Evolutionary conservation across 495 filamentous ascomycete species (phyloP), one percentile per base, ranked within the genome.

Genomic region (Clohesyomyces aquaticus): DNA sequence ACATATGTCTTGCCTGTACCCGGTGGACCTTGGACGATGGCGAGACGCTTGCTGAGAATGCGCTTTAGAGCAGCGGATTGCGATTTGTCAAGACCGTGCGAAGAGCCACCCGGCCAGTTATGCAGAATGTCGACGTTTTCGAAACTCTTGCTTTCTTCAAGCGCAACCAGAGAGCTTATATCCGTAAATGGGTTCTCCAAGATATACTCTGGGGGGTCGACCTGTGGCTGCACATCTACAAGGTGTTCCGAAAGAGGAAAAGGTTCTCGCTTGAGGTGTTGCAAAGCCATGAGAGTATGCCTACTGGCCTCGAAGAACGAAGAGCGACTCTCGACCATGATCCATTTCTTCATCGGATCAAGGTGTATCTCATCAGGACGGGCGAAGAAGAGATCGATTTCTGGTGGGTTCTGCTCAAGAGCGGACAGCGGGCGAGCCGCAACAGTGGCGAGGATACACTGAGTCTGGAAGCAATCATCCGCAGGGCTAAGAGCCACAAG

Each of bases 1-100:
- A 90, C 85, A 64, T 85, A 85, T 0, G 92, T 96, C 68, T 96
- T 96, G 12, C 93, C 93, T 1, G 93, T 96, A 0, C 93, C 93
- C 3, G 93, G 93, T 8, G 93, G 93, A 0, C 93, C 93, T 76
- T 97, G 93, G 0, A 96, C 77, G 38, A 98, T 88, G 1, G 91
- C 82, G 0, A 98, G 67, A 38, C 82, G 79, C 51, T 87, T 90
- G 0, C 88, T 87, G 8, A 96, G 71, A 8, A 96, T 91, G 0
- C 85, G 78, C 25, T 82, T 78, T 0, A 96, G 77, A 11, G 88
- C 91, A 3, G 72, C 70, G 47, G 85, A 79, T 71, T 96, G 92
- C 0, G 87, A 88, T 1, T 75, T 69, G 70, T 96, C 91, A 14
- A 96, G 75, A 10, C 77, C 76, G 21, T 79, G 83, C 12, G 78